Base-by-base conservation (phyloP, 2,329 filamentous ascomycete species). In the Paecilomyces niveus region DNA sequence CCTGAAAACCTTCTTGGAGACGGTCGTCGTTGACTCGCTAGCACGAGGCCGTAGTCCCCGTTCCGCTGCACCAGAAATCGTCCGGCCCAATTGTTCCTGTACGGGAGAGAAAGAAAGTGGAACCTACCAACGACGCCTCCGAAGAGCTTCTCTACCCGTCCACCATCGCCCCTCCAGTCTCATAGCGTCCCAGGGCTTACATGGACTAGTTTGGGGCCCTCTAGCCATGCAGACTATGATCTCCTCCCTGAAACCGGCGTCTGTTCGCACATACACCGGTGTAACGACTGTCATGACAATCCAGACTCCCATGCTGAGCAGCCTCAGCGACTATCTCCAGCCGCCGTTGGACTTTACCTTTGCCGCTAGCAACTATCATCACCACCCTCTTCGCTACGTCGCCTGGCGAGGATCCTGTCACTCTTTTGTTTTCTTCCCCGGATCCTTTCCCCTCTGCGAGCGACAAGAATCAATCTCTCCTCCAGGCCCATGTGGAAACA, bases 401-500 rank as follows among this genome's bases (percentile, higher is more conserved):
- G 21, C 18, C 50, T 52, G 50, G 50, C 6, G 15, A 45, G n/a
- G 39, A 45, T 8, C 15, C 39, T 45, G 39, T 52, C 50, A 13
- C 22, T 29, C 50, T 29, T 52, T 52, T 52, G 50, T 52, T 52
- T 21, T n/a, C 15, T 52, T 52, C 50, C 50, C 26, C 26, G 50
- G 50, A 52, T 29, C 26, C 50, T 21, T 21, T 29, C 50, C 35
- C 22, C 22, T 52, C 50, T 45, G 39, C 21, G 50, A 52, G 50
- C 18, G 22, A 15, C 21, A 13, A 24, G 50, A 29, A 26, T 13
- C 13, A 45, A 13, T 5, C 29, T 49, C 53, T 21, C 56, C 29
- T 39, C 56, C 15, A 39, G 60, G 60, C 63, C 67, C 67, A 76
- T 76, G 73, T 75, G 73, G 73, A 75, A 75, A 70, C 70, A 71